phyloP scores from a whole-genome alignment of 2,329 filamentous ascomycete species.

The Colletotrichum coccodes region DNA sequence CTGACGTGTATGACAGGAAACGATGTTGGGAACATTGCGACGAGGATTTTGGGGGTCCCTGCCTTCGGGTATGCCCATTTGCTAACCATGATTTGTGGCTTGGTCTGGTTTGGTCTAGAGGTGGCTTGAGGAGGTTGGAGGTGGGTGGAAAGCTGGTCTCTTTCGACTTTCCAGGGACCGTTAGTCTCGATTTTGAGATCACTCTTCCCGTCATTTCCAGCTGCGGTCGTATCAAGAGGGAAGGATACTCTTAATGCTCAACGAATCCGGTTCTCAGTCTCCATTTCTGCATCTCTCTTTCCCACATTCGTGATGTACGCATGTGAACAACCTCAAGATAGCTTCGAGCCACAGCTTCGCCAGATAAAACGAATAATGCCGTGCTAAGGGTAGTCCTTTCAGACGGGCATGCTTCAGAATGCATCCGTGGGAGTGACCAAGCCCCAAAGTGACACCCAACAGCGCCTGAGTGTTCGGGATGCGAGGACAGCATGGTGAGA shows the following conservation, averaged over 20 bases:
- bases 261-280: background rate
- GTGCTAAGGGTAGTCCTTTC: background rate
- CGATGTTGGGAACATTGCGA: background rate
- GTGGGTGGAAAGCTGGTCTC: no score
- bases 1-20: background rate
- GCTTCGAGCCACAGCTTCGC: no score
- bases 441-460: no score
- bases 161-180: no score
- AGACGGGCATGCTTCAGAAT: no score
- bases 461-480: no score
- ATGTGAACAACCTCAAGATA: background rate
- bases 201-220: background rate
- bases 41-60: conserved; percentile 9
- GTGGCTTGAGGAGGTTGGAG: background rate
- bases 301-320: background rate
- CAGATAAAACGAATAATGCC: no score
- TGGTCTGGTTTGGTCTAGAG: background rate
- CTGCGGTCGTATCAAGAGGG: background rate
- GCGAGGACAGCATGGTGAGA: no score
- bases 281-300: background rate
- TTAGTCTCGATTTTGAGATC: no score
- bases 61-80: conserved; percentile 24
- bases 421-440: no score
- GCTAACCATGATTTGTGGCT: background rate
- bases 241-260: background rate